phyloP scores from a whole-genome alignment of 2,329 filamentous ascomycete genomes.

The Colletotrichum graminicola region DNA sequence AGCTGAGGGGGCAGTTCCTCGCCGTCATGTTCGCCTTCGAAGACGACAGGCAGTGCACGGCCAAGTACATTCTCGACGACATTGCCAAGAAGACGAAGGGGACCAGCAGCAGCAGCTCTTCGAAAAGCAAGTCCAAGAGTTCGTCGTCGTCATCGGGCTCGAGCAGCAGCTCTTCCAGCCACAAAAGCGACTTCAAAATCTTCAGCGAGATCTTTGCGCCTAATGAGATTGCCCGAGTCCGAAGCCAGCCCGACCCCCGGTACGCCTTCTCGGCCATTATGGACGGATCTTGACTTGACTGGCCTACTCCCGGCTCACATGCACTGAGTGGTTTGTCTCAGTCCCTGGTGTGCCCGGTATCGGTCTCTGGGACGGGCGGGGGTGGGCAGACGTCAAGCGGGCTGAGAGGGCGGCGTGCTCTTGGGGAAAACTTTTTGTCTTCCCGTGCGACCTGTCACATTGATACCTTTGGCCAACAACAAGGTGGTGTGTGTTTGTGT shows the following conservation, averaged over 20 bases:
- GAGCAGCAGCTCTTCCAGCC: conserved; percentile 46
- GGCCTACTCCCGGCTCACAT: conserved; percentile 20
- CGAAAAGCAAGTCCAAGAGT: conserved; percentile 52
- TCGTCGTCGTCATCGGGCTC: conserved; percentile 48
- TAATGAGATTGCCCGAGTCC: conserved; percentile 62
- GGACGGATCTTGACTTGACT: conserved; percentile 42
- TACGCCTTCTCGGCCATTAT: conserved; percentile 53
- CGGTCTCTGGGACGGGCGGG: conserved; percentile 17
- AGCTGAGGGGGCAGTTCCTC: conserved; percentile 71
- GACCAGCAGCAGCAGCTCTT: conserved; percentile 45
- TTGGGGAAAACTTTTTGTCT: conserved; percentile 25
- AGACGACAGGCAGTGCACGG: conserved; percentile 65
- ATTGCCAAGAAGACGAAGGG: conserved; percentile 62
- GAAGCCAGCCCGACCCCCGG: conserved; percentile 66
- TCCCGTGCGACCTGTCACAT: conserved; percentile 25
- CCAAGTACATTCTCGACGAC: conserved; percentile 66
- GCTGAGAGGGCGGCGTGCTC: conserved; percentile 15
- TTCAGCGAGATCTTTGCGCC: conserved; percentile 66
- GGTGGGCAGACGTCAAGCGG: conserved; percentile 33
- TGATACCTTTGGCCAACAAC: conserved; percentile 8
- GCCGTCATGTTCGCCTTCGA: conserved; percentile 76
- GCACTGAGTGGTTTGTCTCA: conserved; percentile 25
- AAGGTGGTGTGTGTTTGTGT: conserved; percentile 27
- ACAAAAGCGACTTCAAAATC: conserved; percentile 61
- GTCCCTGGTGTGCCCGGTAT: conserved; percentile 15